Conservation (phyloP, 192 early-diverging fungal species). For the Coemansia sp. region DNA sequence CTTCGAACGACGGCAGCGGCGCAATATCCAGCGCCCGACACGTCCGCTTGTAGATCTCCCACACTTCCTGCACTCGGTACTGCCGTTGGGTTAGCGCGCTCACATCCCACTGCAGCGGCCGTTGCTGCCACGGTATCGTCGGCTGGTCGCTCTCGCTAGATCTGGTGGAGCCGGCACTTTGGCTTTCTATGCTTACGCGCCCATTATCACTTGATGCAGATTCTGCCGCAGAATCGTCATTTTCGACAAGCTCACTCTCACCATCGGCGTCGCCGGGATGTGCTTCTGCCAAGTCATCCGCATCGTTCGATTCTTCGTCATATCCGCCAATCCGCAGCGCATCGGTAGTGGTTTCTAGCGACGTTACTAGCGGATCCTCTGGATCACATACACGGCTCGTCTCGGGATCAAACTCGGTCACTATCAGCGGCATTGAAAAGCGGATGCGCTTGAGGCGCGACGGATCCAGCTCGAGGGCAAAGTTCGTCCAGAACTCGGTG, state of each 20-base stretch:
- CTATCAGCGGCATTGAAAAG: slow-evolving; percentile 54
- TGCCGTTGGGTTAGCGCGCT: slow-evolving; percentile 29
- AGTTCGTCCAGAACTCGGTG: slow-evolving; percentile 52
- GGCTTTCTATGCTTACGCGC: not conserved
- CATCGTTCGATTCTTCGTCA: not conserved
- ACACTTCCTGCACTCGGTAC: slow-evolving; percentile 44
- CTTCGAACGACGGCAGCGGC: slow-evolving; percentile 29
- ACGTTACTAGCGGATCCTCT: slow-evolving; percentile 10
- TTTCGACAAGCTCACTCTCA: not conserved
- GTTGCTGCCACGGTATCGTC: slow-evolving; percentile 3
- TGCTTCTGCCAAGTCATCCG: not conserved
- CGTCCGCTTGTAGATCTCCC: slow-evolving; percentile 40
- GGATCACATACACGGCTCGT: slow-evolving; percentile 28
- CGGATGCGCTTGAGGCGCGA: slow-evolving; percentile 45
- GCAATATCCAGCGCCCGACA: slow-evolving; percentile 34
- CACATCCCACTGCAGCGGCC: slow-evolving; percentile 42
- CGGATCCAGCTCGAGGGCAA: slow-evolving; percentile 46
- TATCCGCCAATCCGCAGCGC: not conserved
- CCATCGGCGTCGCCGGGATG: not conserved
- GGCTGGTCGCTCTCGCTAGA: not conserved
- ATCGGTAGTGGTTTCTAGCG: slow-evolving; percentile 13
- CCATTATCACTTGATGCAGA: not conserved
- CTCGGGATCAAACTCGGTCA: slow-evolving; percentile 50
- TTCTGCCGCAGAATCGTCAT: not conserved
- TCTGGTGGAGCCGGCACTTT: not conserved